phyloP scores from a whole-genome alignment of 1,139 yeast species.

The Scheffersomyces cryptocercus region DNA sequence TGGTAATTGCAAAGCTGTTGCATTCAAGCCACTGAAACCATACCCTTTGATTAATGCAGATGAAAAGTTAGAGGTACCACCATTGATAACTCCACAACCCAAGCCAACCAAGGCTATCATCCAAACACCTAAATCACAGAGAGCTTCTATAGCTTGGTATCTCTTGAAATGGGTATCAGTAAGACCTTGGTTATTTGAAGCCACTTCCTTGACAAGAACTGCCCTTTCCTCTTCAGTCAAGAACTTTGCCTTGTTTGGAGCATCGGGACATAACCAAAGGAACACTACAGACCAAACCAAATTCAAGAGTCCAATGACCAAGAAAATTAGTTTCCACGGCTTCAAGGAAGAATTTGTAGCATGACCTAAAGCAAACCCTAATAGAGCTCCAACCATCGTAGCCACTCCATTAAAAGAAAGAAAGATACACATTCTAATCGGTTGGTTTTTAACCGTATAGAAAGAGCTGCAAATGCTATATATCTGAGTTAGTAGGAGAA shows the following conservation, averaged over 20 bases:
- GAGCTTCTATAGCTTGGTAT: conserved; percentile 24
- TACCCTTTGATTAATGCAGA: conserved; percentile 27
- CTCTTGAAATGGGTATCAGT: conserved; percentile 20
- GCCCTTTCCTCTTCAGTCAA: conserved; percentile 20
- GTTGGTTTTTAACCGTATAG: conserved; percentile 31
- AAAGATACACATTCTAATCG: conserved; percentile 33
- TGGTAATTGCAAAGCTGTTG: conserved; percentile 31
- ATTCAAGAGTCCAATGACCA: conserved; percentile 48
- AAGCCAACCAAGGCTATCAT: conserved; percentile 25
- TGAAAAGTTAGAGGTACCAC: conserved; percentile 29
- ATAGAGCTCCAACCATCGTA: conserved; percentile 32
- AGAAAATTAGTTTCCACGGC: conserved; percentile 50
- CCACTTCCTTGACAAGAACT: conserved; percentile 23
- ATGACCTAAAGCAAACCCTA: conserved; percentile 38
- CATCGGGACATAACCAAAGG: conserved; percentile 21
- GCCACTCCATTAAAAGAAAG: conserved; percentile 31
- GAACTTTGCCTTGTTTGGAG: conserved; percentile 15
- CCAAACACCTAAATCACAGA: conserved; percentile 29
- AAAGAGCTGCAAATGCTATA: conserved; percentile 18
- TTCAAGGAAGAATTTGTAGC: conserved; percentile 20
- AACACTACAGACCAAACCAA: conserved; percentile 26
- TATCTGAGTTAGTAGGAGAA: conserved; percentile 16
- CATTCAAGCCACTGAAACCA: conserved; percentile 25
- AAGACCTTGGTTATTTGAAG: conserved; percentile 27
- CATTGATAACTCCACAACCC: conserved; percentile 28